These are phyloP conservation scores for Nakazawaea wyomingensis DNA, from an alignment of 805 yeast genomes.

Conservation along the genomic window DNA sequence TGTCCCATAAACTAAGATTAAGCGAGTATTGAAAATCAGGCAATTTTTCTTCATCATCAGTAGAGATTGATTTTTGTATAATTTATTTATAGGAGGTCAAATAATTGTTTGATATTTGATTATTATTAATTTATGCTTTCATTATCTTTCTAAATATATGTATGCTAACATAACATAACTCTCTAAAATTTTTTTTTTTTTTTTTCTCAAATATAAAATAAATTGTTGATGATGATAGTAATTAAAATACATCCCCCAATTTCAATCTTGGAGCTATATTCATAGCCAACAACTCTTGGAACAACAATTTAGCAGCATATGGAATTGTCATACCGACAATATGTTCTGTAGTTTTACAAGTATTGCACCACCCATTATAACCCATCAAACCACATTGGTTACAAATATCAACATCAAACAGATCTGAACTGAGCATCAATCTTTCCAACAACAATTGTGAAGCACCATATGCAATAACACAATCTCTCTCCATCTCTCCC, in stretches of 20 bases:
- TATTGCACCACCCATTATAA: slow-evolving; percentile 95
- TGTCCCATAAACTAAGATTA: slow-evolving; percentile 26
- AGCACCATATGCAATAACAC: slow-evolving; percentile 99
- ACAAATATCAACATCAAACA: slow-evolving; percentile 95
- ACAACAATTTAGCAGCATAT: slow-evolving; percentile 94
- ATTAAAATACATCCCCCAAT: slow-evolving; percentile 78
- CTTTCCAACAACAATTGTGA: slow-evolving; percentile 91
- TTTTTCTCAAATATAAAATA: too few relatives aligned
- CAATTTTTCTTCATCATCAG: too few relatives aligned
- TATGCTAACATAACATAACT: too few relatives aligned
- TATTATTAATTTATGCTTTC: too few relatives aligned
- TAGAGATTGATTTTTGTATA: too few relatives aligned
- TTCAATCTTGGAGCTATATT: slow-evolving; percentile 95
- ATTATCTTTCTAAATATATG: too few relatives aligned
- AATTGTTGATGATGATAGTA: not conserved
- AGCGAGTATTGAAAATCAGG: slow-evolving; percentile 4
- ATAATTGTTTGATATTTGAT: too few relatives aligned
- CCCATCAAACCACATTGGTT: slow-evolving; percentile 96
- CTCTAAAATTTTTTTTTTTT: too few relatives aligned
- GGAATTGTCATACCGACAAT: slow-evolving; percentile 95
- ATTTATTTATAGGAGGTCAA: too few relatives aligned
- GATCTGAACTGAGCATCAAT: slow-evolving; percentile 94
- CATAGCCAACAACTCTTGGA: slow-evolving; percentile 98
- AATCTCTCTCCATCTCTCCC: slow-evolving; percentile 99
- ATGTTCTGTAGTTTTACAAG: slow-evolving; percentile 83